Evolutionary conservation across 192 early-diverging fungal genomes (phyloP).

Genomic region (Coemansia sp.): DNA sequence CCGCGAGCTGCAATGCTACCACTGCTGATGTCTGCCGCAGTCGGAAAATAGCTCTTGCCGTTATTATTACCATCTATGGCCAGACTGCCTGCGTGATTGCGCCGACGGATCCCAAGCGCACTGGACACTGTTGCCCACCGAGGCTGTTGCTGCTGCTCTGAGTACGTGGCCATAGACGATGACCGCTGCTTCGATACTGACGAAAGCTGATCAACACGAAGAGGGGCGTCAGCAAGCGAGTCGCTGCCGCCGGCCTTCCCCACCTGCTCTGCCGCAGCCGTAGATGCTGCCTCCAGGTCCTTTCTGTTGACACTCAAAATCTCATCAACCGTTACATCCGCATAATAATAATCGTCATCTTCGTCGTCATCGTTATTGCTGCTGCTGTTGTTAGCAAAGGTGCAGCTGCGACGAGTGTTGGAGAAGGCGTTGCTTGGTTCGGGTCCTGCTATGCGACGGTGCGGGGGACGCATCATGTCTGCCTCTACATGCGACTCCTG

Average conservation of each 20-base stretch:
- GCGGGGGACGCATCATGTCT: not conserved
- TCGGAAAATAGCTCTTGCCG: too few relatives aligned
- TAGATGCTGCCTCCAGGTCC: slow-evolving; percentile 3
- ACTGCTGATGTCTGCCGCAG: not conserved
- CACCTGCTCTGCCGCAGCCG: not conserved
- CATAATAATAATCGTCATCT: not conserved
- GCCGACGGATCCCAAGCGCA: slow-evolving; percentile 10
- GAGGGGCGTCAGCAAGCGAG: not conserved
- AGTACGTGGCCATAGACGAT: not conserved
- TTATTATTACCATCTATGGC: not conserved
- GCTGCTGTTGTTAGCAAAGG: too few relatives aligned
- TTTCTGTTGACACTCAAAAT: not conserved
- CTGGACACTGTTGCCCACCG: slow-evolving; percentile 11
- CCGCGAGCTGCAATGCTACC: slow-evolving; percentile 1
- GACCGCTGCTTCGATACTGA: not conserved
- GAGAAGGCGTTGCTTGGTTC: not conserved
- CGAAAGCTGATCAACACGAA: not conserved
- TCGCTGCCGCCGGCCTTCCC: not conserved
- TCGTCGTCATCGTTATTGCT: not conserved
- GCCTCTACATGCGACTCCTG: not conserved
- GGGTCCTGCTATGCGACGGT: slow-evolving; percentile 14
- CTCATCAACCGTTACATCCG: not conserved
- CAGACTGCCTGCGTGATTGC: not conserved
- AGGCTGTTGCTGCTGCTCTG: not conserved
- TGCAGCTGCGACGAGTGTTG: too few relatives aligned